A percentile compares a stretch with the other conserved stretches of the same genome.
Conservation (phyloP, 805 yeast species). For the Saturnispora silvae region DNA sequence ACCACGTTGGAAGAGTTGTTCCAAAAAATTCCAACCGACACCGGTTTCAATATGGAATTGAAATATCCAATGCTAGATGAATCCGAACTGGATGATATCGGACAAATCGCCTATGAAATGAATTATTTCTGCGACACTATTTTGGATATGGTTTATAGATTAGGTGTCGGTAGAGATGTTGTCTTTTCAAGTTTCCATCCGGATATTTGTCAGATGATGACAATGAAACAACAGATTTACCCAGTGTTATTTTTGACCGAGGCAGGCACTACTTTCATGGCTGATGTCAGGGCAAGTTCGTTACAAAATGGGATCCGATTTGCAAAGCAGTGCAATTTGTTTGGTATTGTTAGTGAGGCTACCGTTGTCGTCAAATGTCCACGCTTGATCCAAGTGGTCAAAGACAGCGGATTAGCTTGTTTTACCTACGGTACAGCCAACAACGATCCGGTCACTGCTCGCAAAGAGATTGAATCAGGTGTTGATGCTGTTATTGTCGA, state of each 20-base stretch:
- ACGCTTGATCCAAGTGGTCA: slow-evolving; percentile 80
- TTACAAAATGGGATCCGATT: slow-evolving; percentile 86
- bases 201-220: slow-evolving; percentile 74
- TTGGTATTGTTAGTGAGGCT: slow-evolving; percentile 88
- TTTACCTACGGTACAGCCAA: slow-evolving; percentile 83
- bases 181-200: slow-evolving; percentile 93
- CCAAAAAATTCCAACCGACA: slow-evolving; percentile 65
- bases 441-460: slow-evolving; percentile 75
- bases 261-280: slow-evolving; percentile 76
- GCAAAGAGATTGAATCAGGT: slow-evolving; percentile 82
- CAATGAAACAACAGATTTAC: slow-evolving; percentile 86
- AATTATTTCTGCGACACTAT: slow-evolving; percentile 86
- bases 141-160: slow-evolving; percentile 65
- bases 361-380: slow-evolving; percentile 83
- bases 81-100: slow-evolving; percentile 81
- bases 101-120: slow-evolving; percentile 70
- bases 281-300: slow-evolving; percentile 79
- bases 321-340: slow-evolving; percentile 80
- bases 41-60: slow-evolving; percentile 91
- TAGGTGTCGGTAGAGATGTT: slow-evolving; percentile 71
- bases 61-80: slow-evolving; percentile 94
- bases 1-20: slow-evolving; percentile 82
- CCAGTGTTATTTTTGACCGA: slow-evolving; percentile 89
- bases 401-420: slow-evolving; percentile 83
- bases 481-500: slow-evolving; percentile 99